Evolutionary conservation across 1,284 basidiomycete genomes (phyloP), one percentile per base, ranked within the genome.

Genomic region (Termitomyces sp.): DNA sequence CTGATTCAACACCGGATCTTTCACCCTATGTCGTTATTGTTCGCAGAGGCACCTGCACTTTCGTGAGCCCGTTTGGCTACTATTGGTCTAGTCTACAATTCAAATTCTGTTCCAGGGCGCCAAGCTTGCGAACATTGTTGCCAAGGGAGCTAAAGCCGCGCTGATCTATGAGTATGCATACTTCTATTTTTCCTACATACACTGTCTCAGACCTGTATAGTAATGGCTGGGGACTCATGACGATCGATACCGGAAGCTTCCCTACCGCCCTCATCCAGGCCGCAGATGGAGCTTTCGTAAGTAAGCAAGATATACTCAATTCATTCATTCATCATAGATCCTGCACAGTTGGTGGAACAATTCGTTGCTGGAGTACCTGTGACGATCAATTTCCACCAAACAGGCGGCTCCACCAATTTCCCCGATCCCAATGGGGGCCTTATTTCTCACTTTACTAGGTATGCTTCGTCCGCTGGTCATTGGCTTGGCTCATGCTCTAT

Each of bases 161-260:
- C 60, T 81, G n/a, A 75, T 83, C 49, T 83, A 83, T 57, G 75
- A 80, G 79, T 80, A 54, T 38, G 75, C 69, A 10, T 10, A 10
- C 6, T 30, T 30, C 28, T 24, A 5, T 10, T 30, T 30, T 30
- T 30, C 28, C 1, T 30, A 7, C 9, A 2, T 7, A 10, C 2
- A 7, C 6, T 30, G 28, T 30, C 28, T 30, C 9, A 30, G 9
- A 30, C 28, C 9, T 30, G 28, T 30, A 7, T 7, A 30, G 28
- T 30, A 30, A 30, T 30, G 28, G 28, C 28, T 2, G 28, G 3
- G 28, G 28, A 30, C 8, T 30, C 1, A 10, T 4, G 2, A 7
- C 4, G 3, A 30, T 30, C 9, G 28, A 30, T 30, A 67, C 71
- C 14, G 76, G 73, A 16, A 64, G 72, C 54, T 78, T 73, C 64